Evolutionary conservation across 192 early-diverging fungal genomes (phyloP).

Genomic region (Backusella macrospora): DNA sequence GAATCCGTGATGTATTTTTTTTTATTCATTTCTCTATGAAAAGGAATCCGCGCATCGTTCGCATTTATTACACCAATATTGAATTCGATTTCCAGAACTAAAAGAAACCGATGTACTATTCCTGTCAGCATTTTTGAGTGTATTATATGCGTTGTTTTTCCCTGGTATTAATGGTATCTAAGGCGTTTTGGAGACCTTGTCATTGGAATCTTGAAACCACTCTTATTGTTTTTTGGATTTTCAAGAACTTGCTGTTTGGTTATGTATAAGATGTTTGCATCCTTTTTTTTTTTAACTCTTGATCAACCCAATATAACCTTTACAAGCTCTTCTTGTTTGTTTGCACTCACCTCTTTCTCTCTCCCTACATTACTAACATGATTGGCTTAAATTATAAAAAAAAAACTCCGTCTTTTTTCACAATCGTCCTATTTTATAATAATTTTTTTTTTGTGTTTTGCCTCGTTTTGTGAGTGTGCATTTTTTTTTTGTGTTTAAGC

Average conservation of each 20-base stretch:
- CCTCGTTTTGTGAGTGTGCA: not conserved
- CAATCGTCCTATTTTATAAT: no score
- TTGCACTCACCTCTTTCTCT: not conserved
- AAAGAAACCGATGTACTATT: not conserved
- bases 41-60: slow-evolving; percentile 2
- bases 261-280: not conserved
- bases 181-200: not conserved
- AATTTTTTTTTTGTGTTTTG: slow-evolving; percentile 11
- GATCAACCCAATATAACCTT: not conserved
- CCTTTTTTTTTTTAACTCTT: not conserved
- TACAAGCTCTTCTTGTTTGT: slow-evolving; percentile 12
- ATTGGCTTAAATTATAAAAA: not conserved
- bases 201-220: not conserved
- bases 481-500: not conserved
- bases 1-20: not conserved
- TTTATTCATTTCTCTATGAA: slow-evolving; percentile 8
- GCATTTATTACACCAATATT: not conserved
- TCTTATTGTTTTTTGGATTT: not conserved
- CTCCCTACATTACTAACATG: not conserved
- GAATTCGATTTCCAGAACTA: not conserved
- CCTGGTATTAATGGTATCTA: not conserved
- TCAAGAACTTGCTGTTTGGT: slow-evolving; percentile 1
- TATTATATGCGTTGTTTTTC: not conserved
- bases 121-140: not conserved
- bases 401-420: not conserved